Evolutionary conservation across 2,329 filamentous ascomycete genomes (phyloP), one percentile per base, ranked within the genome.

Genomic region (Aspergillus sp.): DNA sequence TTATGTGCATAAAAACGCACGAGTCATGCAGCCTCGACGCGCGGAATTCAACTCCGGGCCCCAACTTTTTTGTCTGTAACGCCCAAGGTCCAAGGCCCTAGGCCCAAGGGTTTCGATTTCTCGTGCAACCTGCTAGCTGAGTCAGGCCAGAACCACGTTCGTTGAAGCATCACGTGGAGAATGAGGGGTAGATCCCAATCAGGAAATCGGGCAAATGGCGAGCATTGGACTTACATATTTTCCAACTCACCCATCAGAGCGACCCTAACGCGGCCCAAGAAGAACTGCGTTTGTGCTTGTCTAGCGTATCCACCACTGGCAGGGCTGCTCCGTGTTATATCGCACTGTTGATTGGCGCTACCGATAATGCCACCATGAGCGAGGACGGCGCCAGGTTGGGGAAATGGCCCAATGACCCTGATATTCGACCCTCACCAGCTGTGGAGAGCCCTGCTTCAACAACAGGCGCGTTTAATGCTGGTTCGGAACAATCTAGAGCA

Each of bases 291-390:
- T 11, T 30, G 26, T 30, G 26, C 26, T 30, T 30, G 9, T 30
- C 11, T 30, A 30, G 26, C 26, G 26, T 9, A 30, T 30, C 26
- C 26, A 30, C 26, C 26, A 30, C 26, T 30, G 3, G 11, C 4
- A 30, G 26, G 2, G 26, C 26, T 4, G 24, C 20, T 36, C 4
- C 12, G 4, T 18, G 13, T 18, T 51, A 42, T 12, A 41, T 18
- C n/a, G 12, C 12, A n/a, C 13, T 44, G 50, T 18, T 53, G 17
- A 24, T 24, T 53, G n/a, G 38, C 43, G 52, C 44, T 52, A n/a
- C 57, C 55, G 57, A 61, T 57, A 57, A 69, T 69, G 69, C 67
- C 59, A 70, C 51, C 48, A 71, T 70, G 69, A 62, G 63, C 57
- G 68, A 66, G 61, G 65, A 58, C 52, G 49, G 61, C 48, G 36